Evolutionary conservation across 257 asterid genomes (phyloP).

Genomic region (Salvia splendens): DNA sequence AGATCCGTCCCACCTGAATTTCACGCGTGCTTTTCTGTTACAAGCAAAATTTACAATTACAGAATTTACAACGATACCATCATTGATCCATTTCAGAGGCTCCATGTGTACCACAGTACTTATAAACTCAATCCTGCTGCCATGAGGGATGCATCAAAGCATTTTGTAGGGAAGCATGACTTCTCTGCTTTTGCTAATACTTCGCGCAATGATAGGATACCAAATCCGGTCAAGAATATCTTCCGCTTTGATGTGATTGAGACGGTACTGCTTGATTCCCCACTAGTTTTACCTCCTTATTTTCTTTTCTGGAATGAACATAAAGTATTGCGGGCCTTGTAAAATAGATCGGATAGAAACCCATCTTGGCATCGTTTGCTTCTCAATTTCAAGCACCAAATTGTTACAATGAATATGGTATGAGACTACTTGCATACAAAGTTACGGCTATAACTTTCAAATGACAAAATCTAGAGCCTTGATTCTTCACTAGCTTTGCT

Average conservation of each 20-base stretch:
- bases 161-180: constrained; percentile 75
- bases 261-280: constrained; percentile 46
- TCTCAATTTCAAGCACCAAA: constrained; percentile 18
- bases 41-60: constrained; percentile 75
- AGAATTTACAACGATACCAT: constrained; percentile 62
- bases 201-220: constrained; percentile 66
- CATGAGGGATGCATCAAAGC: constrained; percentile 76
- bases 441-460: constrained; percentile 7
- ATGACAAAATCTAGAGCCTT: background rate
- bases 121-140: constrained; percentile 64
- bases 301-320: constrained; percentile 2
- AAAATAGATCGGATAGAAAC: constrained; percentile 1
- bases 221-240: constrained; percentile 73
- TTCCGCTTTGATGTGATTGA: constrained; percentile 69
- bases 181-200: constrained; percentile 83
- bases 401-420: constrained; percentile 12
- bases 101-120: constrained; percentile 63
- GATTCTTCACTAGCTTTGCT: constrained; percentile 16
- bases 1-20: constrained; percentile 74
- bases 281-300: constrained; percentile 7
- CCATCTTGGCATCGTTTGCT: constrained; percentile 18
- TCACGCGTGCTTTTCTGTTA: constrained; percentile 92
- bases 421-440: background rate
- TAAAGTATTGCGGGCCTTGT: constrained; percentile 19
- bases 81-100: constrained; percentile 88